Evolutionary conservation across 768 basidiomycete genomes (phyloP).

Genomic region (Mrakia hoshinonis): DNA sequence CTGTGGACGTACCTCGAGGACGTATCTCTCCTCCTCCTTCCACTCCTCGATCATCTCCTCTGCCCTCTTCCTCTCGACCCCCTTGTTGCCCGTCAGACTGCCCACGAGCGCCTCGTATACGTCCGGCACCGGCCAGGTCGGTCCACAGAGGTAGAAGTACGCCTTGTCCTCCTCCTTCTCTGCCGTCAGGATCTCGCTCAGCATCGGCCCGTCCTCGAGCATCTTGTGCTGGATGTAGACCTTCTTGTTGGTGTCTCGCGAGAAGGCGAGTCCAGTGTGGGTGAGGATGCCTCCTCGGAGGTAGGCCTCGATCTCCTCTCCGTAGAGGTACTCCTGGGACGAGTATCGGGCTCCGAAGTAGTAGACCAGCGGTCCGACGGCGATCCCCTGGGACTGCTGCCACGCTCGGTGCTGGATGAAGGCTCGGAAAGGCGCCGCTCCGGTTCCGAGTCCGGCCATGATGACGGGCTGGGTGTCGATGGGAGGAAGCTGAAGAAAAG

Average conservation of each 20-base stretch:
- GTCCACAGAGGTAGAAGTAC: conserved; percentile 92
- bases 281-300: conserved; percentile 75
- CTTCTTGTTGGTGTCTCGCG: conserved; percentile 82
- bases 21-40: conserved; percentile 96
- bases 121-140: conserved; percentile 99
- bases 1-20: conserved; percentile 62
- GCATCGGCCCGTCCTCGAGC: conserved; percentile 70
- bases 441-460: conserved; percentile 97
- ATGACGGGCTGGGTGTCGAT: conserved; percentile 80
- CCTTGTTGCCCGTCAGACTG: conserved; percentile 64
- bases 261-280: conserved; percentile 89
- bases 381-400: conserved; percentile 63
- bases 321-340: conserved; percentile 92
- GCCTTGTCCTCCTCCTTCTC: conserved; percentile 41
- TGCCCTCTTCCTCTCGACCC: conserved; percentile 56
- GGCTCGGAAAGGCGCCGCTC: conserved; percentile 97
- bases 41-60: conserved; percentile 74
- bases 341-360: conserved; percentile 98
- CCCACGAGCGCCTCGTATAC: conserved; percentile 86
- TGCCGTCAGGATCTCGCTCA: conserved; percentile 61
- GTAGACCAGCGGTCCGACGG: conserved; percentile 88
- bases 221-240: conserved; percentile 99
- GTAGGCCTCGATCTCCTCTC: conserved; percentile 74
- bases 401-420: conserved; percentile 92
- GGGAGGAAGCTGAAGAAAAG: conserved; percentile 65